Evolutionary conservation across 2,329 filamentous ascomycete species (phyloP).

Genomic region (Triangularia setosa): DNA sequence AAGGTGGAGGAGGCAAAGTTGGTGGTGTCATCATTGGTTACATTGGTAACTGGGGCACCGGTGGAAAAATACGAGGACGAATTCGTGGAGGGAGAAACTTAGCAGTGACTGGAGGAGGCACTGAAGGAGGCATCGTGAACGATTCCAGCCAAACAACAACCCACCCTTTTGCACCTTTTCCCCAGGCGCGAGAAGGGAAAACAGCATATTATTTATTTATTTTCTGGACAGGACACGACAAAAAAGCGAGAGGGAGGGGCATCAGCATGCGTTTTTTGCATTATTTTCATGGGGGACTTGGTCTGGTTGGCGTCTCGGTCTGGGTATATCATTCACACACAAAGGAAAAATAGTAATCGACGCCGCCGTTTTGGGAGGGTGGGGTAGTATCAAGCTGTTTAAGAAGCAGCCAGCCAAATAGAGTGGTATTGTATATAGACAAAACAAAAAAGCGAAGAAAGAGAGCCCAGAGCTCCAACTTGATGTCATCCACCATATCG

Average conservation of each 20-base stretch:
- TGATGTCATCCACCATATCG: neutral
- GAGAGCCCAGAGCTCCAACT: neutral
- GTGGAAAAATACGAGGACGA: neutral
- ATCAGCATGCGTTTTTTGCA: neutral
- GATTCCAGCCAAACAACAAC: too few species aligned
- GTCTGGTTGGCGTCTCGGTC: neutral
- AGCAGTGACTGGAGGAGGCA: too few species aligned
- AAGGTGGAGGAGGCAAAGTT: neutral
- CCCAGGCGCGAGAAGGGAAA: too few species aligned
- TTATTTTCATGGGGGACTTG: neutral
- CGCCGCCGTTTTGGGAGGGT: too few species aligned
- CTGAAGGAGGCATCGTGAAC: neutral
- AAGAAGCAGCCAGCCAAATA: neutral
- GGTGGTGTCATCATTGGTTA: too few species aligned
- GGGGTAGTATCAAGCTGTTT: too few species aligned
- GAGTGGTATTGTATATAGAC: neutral
- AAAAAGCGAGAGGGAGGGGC: neutral
- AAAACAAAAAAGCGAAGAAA: slow-evolving; percentile 2
- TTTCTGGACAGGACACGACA: neutral
- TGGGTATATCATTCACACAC: neutral
- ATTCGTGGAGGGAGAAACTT: too few species aligned
- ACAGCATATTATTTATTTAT: neutral
- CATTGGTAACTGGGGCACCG: neutral
- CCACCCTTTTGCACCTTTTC: neutral
- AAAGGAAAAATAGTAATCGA: neutral